Evolutionary conservation across 345 rosid species (phyloP).

Genomic region (Noccaea bulbosa): DNA sequence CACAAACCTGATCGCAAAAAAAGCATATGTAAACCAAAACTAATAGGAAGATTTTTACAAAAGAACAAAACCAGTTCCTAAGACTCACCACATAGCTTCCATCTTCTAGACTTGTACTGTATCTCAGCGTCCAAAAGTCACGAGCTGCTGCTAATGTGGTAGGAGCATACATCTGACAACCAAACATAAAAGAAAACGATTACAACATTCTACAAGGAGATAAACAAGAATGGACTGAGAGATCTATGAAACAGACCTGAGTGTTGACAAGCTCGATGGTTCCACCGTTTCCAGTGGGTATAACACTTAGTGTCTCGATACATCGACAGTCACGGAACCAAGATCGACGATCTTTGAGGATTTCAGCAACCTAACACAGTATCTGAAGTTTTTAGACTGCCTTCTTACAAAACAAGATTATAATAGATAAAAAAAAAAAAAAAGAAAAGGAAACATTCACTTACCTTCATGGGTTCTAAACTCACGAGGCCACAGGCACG

Average conservation of each 20-base stretch:
- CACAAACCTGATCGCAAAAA: constrained; percentile 69
- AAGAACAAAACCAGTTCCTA: neutral
- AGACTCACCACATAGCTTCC: constrained; percentile 80
- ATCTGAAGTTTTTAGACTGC: neutral
- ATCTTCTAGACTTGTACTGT: constrained; percentile 83
- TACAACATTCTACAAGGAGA: neutral
- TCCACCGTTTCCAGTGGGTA: constrained; percentile 84
- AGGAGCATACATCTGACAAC: constrained; percentile 79
- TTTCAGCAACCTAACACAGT: constrained; percentile 75
- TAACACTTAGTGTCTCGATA: constrained; percentile 66
- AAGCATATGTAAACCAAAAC: neutral
- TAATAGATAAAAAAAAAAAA: neutral
- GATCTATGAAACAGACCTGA: constrained; percentile 63
- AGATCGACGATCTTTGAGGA: constrained; percentile 94
- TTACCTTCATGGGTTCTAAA: constrained; percentile 96
- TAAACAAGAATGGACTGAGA: neutral
- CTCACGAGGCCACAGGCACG: constrained; percentile 99
- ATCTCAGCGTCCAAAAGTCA: constrained; percentile 95
- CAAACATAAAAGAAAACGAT: neutral
- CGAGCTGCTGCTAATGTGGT: constrained; percentile 94
- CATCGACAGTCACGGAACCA: constrained; percentile 98
- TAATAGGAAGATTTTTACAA: neutral
- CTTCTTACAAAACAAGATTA: neutral
- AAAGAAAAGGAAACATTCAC: neutral
- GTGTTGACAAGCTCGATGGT: constrained; percentile 86